Evolutionary conservation across 2,329 filamentous ascomycete genomes (phyloP), one percentile per base, ranked within the genome.

Genomic region (Epicoccum nigrum): DNA sequence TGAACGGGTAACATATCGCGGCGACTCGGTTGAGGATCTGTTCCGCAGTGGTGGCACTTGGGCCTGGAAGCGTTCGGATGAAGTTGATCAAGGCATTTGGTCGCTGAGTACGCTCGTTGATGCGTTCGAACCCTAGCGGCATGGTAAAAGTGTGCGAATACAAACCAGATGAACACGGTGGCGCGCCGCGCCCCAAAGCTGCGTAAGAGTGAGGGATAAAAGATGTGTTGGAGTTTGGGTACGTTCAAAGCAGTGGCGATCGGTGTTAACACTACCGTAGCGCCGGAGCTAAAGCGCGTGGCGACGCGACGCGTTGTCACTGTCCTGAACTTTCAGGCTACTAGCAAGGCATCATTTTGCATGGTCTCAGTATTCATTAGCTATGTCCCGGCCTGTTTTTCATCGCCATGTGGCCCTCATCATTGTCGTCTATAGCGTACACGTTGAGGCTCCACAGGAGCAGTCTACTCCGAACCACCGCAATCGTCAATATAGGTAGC

Each of bases 31-130:
- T 71, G 40, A 76, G 65, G 16, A 75, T 70, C 30, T 56, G 54
- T 28, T 67, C 64, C 33, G 73, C 70, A n/a, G 56, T 64, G 3
- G 58, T n/a, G 21, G 67, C 51, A 25, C 62, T 56, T 0, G 82
- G 76, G 0, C 88, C 87, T 12, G 85, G 80, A 0, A 92, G 78
- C 1, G 90, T 86, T 65, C 92, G 92, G 76, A 96, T 93, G 77
- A 96, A 96, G 68, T 90, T 84, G 61, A 96, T 90, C 54, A 85
- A 83, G 17, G 84, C 79, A 63, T 94, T 95, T 7, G 90, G 90
- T 51, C 89, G 86, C 45, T 87, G 84, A 37, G 80, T 83, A 65
- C 83, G 88, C 61, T 86, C 86, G 66, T 96, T 96, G 42, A 95
- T 79, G 56, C 90, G 84, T 75, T 90, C 83, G 67, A 91, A 89